Evolutionary conservation across 768 basidiomycete species (phyloP).

Genomic region (Sarcodon aspratus): DNA sequence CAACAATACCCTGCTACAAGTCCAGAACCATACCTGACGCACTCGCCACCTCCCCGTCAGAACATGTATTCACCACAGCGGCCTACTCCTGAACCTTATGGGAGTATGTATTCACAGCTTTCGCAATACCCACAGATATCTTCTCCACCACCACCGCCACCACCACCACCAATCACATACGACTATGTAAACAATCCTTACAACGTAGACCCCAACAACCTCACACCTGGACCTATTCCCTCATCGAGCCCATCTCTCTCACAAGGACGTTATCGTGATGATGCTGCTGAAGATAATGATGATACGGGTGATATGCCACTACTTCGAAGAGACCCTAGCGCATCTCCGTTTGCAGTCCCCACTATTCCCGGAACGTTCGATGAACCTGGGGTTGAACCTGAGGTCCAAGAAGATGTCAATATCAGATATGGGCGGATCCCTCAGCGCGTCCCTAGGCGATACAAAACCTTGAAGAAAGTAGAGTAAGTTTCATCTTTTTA

Average conservation of each 20-base stretch:
- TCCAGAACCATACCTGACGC: conserved; percentile 2
- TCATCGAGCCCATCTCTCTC: too few species aligned
- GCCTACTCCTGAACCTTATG: too few species aligned
- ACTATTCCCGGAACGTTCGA: conserved; percentile 31
- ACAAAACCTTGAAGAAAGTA: conserved; percentile 92
- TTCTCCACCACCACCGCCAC: neutral
- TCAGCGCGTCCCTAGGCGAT: conserved; percentile 76
- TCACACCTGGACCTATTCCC: conserved; percentile 12
- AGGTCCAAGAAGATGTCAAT: too few species aligned
- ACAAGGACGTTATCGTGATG: too few species aligned
- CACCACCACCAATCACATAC: neutral
- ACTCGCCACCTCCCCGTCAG: conserved; percentile 4
- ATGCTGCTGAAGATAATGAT: conserved; percentile 29
- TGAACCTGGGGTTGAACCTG: conserved; percentile 19
- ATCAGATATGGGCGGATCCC: conserved; percentile 88
- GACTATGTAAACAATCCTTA: neutral
- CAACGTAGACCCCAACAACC: neutral
- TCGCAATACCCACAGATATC: neutral
- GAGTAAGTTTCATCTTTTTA: conserved; percentile 38
- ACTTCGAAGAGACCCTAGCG: conserved; percentile 22
- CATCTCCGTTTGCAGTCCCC: conserved; percentile 19
- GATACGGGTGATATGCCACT: conserved; percentile 60
- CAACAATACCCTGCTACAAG: neutral
- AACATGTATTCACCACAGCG: neutral
- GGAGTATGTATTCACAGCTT: neutral